A percentile compares a stretch with the other conserved stretches of the same genome.
These are phyloP conservation scores for Zoysia pacifica DNA, from an alignment of 176 grass and related monocot species.

Conservation along the genomic window DNA sequence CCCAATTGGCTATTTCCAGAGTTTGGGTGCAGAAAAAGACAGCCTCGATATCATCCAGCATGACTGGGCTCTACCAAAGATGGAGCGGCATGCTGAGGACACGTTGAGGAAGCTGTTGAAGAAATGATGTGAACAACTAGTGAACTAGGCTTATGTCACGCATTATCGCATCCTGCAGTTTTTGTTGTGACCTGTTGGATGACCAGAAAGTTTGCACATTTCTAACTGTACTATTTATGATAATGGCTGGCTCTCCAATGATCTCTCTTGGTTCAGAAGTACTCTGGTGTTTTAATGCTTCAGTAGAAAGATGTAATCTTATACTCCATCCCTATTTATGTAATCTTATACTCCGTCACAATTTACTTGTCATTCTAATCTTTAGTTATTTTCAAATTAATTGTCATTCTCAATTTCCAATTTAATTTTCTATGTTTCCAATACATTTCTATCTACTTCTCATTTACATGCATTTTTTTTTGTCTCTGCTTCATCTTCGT, in stretches of 20 bases:
- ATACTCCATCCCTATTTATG: neutral
- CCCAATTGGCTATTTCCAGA: constrained; percentile 51
- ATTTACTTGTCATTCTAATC: too few relatives aligned
- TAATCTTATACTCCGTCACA: too few relatives aligned
- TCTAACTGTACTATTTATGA: constrained; percentile 36
- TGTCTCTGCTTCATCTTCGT: too few relatives aligned
- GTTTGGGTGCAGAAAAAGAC: constrained; percentile 87
- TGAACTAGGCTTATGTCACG: neutral
- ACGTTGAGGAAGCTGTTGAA: constrained; percentile 72
- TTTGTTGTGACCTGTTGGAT: constrained; percentile 40
- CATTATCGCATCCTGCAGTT: constrained; percentile 12
- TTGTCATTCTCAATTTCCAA: too few relatives aligned
- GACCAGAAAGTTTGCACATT: constrained; percentile 32
- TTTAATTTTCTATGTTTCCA: too few relatives aligned
- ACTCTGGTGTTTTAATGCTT: neutral
- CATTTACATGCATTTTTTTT: too few relatives aligned
- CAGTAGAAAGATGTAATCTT: constrained; percentile 5
- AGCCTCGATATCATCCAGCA: constrained; percentile 96
- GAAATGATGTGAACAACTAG: constrained; percentile 44
- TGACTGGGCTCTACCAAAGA: constrained; percentile 86
- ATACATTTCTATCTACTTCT: too few relatives aligned
- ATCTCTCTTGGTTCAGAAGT: constrained; percentile 2
- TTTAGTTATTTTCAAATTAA: too few relatives aligned
- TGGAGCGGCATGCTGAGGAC: constrained; percentile 75
- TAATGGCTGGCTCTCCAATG: constrained; percentile 6